Evolutionary conservation across 495 filamentous ascomycete genomes (phyloP).

Genomic region (Clohesyomyces aquaticus): DNA sequence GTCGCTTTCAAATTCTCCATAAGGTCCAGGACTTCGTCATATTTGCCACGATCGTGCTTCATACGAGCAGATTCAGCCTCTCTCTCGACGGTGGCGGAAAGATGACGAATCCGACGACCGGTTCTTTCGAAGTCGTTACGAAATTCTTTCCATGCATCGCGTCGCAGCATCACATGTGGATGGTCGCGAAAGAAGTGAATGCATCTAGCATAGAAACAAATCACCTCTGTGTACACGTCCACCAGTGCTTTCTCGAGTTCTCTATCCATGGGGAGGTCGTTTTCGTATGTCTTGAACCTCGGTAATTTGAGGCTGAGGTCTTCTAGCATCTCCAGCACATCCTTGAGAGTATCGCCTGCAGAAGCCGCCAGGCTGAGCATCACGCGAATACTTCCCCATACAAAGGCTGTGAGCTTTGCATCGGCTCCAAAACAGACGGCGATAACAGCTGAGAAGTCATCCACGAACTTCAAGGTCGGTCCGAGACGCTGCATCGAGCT

Average conservation of each 20-base stretch:
- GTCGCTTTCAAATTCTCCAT: slow-evolving; percentile 16
- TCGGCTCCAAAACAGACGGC: slow-evolving; percentile 39
- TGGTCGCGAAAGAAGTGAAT: slow-evolving; percentile 41
- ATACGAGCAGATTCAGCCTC: slow-evolving; percentile 37
- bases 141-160: slow-evolving; percentile 22
- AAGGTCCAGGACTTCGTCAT: slow-evolving; percentile 36
- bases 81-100: slow-evolving; percentile 36
- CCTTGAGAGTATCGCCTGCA: slow-evolving; percentile 30
- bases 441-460: slow-evolving; percentile 39
- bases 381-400: slow-evolving; percentile 41
- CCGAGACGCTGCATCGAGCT: slow-evolving; percentile 31
- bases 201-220: slow-evolving; percentile 40
- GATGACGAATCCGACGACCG: slow-evolving; percentile 12
- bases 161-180: slow-evolving; percentile 26
- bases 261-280: slow-evolving; percentile 33
- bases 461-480: slow-evolving; percentile 28
- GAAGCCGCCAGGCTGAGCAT: slow-evolving; percentile 36
- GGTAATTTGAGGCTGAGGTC: slow-evolving; percentile 37
- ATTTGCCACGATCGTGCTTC: slow-evolving; percentile 30
- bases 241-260: slow-evolving; percentile 35
- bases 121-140: slow-evolving; percentile 22
- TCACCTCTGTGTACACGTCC: slow-evolving; percentile 40
- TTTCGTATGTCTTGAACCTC: slow-evolving; percentile 32
- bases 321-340: slow-evolving; percentile 42
- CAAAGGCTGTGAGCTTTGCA: slow-evolving; percentile 35